A percentile compares a stretch with the other conserved stretches of the same genome.
phyloP scores from a whole-genome alignment of 2,329 filamentous ascomycete genomes.

The Pestalotiopsis sp. region DNA sequence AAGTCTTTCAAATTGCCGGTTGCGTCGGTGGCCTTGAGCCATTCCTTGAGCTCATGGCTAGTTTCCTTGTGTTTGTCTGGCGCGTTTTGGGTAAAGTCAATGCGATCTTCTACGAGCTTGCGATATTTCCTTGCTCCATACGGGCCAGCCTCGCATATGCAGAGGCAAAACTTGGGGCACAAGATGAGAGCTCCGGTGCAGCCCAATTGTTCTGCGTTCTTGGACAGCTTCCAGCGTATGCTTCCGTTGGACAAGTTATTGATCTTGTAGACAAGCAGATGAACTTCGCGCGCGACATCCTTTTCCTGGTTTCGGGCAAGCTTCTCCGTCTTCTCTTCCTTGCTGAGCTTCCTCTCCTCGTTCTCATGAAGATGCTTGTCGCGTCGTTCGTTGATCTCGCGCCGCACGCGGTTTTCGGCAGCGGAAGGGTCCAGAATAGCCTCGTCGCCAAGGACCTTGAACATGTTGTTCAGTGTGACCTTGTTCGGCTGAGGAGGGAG shows the following conservation, averaged over 20 bases:
- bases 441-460: conserved; percentile 92
- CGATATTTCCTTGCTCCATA: conserved; percentile 84
- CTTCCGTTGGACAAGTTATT: conserved; percentile 87
- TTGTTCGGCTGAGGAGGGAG: conserved; percentile 91
- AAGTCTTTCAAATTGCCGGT: conserved; percentile 79
- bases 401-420: conserved; percentile 90
- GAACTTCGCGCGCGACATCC: conserved; percentile 84
- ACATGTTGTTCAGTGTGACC: conserved; percentile 95
- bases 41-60: conserved; percentile 63
- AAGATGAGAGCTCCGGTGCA: conserved; percentile 91
- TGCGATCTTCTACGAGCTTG: conserved; percentile 90
- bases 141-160: conserved; percentile 88
- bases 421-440: conserved; percentile 94
- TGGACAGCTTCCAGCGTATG: conserved; percentile 89
- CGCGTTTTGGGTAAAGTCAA: conserved; percentile 92
- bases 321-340: conserved; percentile 86
- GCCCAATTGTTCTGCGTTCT: conserved; percentile 86
- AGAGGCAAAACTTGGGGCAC: conserved; percentile 84
- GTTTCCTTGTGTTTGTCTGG: conserved; percentile 64
- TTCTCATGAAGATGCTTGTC: conserved; percentile 78
- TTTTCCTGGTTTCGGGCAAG: conserved; percentile 79
- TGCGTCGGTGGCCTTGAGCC: conserved; percentile 80
- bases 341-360: conserved; percentile 82
- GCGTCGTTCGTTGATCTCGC: conserved; percentile 86
- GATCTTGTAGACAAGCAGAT: conserved; percentile 86